Evolutionary conservation across 805 yeast species (phyloP).

Genomic region (Wickerhamiella domercqiae): DNA sequence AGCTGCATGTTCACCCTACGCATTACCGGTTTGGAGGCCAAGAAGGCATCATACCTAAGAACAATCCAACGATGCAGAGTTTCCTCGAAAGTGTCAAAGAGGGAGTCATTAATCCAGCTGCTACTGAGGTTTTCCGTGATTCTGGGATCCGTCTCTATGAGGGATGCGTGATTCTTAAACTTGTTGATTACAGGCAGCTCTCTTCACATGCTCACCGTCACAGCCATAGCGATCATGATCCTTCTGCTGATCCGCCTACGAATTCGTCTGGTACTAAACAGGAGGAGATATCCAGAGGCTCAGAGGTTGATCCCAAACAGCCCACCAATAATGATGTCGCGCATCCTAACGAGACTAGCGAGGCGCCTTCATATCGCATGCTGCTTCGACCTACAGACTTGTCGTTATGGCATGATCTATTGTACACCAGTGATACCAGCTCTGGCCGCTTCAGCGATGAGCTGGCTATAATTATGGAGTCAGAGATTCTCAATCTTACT

Average conservation of each 20-base stretch:
- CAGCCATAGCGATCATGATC: not conserved
- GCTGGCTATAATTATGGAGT: conserved; percentile 66
- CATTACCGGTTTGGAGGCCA: conserved; percentile 85
- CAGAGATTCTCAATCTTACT: conserved; percentile 70
- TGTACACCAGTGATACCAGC: conserved; percentile 70
- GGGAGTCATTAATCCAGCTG: conserved; percentile 77
- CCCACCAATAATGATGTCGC: no score
- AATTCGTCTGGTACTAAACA: not conserved
- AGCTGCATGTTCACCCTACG: conserved; percentile 79
- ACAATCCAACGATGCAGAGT: conserved; percentile 55
- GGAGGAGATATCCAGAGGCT: no score
- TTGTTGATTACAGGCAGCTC: conserved; percentile 64
- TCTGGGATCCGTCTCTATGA: conserved; percentile 75
- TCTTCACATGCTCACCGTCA: conserved; percentile 5
- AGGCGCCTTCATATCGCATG: conserved; percentile 64
- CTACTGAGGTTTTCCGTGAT: conserved; percentile 78
- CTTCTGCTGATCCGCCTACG: not conserved
- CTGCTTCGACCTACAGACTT: conserved; percentile 66
- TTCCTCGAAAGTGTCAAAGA: conserved; percentile 65
- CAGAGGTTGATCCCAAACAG: no score
- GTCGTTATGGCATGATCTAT: conserved; percentile 69
- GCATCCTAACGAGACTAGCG: conserved; percentile 19
- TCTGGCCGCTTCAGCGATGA: conserved; percentile 55
- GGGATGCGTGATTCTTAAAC: conserved; percentile 73
- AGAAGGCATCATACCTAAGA: conserved; percentile 73